Percentiles rank a stretch among this genome's conserved stretches.
Evolutionary conservation across 2,329 filamentous ascomycete genomes (phyloP).

Genomic region (Trichoderma atroviride): DNA sequence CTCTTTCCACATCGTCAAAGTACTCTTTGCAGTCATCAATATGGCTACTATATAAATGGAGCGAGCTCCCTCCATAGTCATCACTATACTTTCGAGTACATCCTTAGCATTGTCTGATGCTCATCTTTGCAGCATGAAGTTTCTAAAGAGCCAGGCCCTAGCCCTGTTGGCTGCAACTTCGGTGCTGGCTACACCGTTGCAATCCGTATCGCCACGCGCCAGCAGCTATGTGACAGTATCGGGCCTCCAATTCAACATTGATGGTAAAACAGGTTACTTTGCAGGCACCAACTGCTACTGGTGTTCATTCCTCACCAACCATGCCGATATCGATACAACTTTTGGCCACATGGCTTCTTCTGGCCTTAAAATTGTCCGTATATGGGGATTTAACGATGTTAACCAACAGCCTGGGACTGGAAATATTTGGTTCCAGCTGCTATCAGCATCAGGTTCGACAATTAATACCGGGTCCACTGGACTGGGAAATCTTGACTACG

Average conservation of each 20-base stretch:
- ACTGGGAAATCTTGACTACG: constrained; percentile 62
- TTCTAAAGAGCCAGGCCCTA: not conserved
- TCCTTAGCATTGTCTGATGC: not conserved
- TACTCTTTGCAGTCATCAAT: not conserved
- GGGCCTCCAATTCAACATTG: constrained; percentile 46
- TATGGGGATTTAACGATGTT: constrained; percentile 66
- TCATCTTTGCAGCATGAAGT: constrained; percentile 7
- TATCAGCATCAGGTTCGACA: constrained; percentile 51
- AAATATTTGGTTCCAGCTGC: constrained; percentile 54
- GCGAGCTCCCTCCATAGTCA: not conserved
- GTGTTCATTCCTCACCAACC: constrained; percentile 54
- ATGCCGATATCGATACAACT: constrained; percentile 59
- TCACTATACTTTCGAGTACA: not conserved
- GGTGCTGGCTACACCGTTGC: not conserved
- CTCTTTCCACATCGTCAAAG: not conserved
- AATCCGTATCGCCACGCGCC: constrained; percentile 7
- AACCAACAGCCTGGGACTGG: constrained; percentile 39
- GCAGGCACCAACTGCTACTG: constrained; percentile 61
- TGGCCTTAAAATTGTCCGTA: constrained; percentile 59
- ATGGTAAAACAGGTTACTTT: constrained; percentile 52
- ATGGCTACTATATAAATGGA: not conserved
- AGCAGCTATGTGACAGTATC: constrained; percentile 32
- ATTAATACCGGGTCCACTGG: constrained; percentile 66
- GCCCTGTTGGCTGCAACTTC: constrained; percentile 7
- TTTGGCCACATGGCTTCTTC: constrained; percentile 52